Conservation (phyloP, 257 asterid genomes). For the Salvia miltiorrhiza region DNA sequence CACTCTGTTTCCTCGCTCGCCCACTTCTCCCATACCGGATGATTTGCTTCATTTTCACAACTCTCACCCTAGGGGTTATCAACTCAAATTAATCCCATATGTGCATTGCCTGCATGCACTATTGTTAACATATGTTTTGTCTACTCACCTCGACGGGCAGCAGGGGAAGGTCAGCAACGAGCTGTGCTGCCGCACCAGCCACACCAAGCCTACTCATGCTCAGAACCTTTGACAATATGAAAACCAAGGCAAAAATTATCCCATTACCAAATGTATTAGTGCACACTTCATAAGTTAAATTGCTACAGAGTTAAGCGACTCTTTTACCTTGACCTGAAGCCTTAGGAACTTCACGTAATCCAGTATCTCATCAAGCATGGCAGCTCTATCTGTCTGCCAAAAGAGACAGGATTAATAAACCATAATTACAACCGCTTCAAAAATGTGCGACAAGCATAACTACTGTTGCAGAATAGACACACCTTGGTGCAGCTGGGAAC, state of each 20-base stretch:
- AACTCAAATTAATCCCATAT: not conserved
- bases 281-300: not conserved
- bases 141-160: conserved; percentile 64
- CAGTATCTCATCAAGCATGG: conserved; percentile 89
- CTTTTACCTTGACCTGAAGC: conserved; percentile 83
- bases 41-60: conserved; percentile 48
- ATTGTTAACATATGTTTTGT: not conserved
- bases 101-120: not conserved
- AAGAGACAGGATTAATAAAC: not conserved
- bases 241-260: too few species aligned
- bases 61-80: conserved; percentile 39
- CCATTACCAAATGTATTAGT: not conserved
- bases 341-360: conserved; percentile 85
- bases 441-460: not conserved
- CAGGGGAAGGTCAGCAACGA: conserved; percentile 75
- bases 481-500: conserved; percentile 97
- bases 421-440: not conserved
- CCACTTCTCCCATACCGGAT: conserved; percentile 84
- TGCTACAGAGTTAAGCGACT: not conserved
- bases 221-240: not conserved
- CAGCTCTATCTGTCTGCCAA: conserved; percentile 82
- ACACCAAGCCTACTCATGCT: conserved; percentile 95
- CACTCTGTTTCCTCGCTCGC: conserved; percentile 73
- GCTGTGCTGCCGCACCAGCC: conserved; percentile 90
- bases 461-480: conserved; percentile 11